Evolutionary conservation across 1,284 basidiomycete species (phyloP).

Genomic region (Cystobasidium pallidum): DNA sequence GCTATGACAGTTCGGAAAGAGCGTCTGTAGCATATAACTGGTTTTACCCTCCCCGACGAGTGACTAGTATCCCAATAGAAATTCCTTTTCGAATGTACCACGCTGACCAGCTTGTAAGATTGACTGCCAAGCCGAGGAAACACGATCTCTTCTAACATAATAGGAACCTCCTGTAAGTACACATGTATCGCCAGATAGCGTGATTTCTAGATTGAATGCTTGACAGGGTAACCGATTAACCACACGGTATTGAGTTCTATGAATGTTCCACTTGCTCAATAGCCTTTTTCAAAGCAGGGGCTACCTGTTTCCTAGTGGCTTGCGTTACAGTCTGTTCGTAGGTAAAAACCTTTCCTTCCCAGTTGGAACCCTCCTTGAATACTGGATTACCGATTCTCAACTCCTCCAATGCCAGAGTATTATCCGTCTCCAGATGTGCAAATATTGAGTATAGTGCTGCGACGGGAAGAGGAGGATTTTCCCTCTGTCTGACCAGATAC

Average conservation of each 20-base stretch:
- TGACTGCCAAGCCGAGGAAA: too few species aligned
- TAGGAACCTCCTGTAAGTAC: too few species aligned
- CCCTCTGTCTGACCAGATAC: conserved; percentile 44
- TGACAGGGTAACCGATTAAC: neutral
- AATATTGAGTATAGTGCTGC: conserved; percentile 57
- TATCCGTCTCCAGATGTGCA: conserved; percentile 64
- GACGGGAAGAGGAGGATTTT: conserved; percentile 48
- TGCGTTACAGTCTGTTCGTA: conserved; percentile 76
- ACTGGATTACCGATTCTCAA: conserved; percentile 54
- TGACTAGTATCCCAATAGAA: too few species aligned
- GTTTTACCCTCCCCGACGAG: too few species aligned
- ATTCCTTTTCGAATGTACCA: too few species aligned
- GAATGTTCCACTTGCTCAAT: conserved; percentile 50
- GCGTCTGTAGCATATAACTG: too few species aligned
- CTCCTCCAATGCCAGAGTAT: conserved; percentile 61
- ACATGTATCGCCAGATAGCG: too few species aligned
- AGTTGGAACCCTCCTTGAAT: conserved; percentile 64
- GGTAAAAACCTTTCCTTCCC: conserved; percentile 58
- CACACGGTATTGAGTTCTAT: neutral
- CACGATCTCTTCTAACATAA: too few species aligned
- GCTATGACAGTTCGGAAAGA: too few species aligned
- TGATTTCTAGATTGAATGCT: neutral
- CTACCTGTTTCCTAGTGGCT: conserved; percentile 77
- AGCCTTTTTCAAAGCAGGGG: conserved; percentile 69
- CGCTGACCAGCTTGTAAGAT: too few species aligned